Evolutionary conservation across 192 early-diverging fungal genomes (phyloP), one percentile per base, ranked within the genome.

Genomic region (Rhizophlyctis rosea): DNA sequence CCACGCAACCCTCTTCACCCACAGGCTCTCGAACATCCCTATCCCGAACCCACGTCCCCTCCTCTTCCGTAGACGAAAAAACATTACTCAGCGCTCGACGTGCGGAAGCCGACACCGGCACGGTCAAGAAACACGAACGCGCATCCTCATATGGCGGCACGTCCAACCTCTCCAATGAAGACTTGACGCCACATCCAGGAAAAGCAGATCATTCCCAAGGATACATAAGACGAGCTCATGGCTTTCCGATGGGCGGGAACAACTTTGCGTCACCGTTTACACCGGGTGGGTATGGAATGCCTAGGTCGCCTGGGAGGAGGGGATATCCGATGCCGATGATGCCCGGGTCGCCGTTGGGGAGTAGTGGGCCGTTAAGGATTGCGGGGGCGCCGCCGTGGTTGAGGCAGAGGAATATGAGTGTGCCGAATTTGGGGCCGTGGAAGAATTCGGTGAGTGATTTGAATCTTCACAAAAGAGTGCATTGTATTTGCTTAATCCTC

Each of bases 61-160:
- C 63, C 14, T 65, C 63, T 5, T 65, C 63, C 18, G 63, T 58
- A 13, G 63, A 65, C 54, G 63, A 65, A 58, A 48, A n/a, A 11
- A 13, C 35, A 18, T 18, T 65, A 13, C 52, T 36, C 16, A 32
- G 11, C n/a, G 50, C n/a, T 11, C 18, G 27, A 23, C 9, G 23
- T 14, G 7, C 50, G 27, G 5, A 52, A 23, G 50, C 7, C n/a
- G n/a, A 18, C 9, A 52, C n/a, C 16, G 4, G 24, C 30, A n/a
- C 27, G 48, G 2, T 2, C 27, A 4, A 29, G 30, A 48, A 49
- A 28, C 65, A 67, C 35, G 65, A 67, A 1, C 65, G 65, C 4
- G 59, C 65, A 0, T 47, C 47, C 33, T 67, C 65, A 21, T 67
- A 47, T 61, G 59, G 57, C 13, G 65, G 65, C 34, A 14, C 52